Evolutionary conservation across 495 filamentous ascomycete genomes (phyloP).

Genomic region (Aspergillus avenaceus): DNA sequence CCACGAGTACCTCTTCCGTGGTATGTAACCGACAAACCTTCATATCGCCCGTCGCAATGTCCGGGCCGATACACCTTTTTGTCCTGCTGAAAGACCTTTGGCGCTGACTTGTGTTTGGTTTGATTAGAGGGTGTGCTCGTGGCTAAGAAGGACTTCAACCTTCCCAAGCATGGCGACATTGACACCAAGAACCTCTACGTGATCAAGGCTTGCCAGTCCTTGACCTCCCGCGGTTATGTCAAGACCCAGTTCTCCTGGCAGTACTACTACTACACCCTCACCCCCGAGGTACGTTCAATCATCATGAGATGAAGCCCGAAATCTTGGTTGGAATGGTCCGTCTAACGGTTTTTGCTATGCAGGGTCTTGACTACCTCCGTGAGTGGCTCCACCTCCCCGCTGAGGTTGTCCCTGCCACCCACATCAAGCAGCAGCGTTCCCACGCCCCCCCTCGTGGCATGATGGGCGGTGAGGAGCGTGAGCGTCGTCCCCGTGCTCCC

Average conservation of each 20-base stretch:
- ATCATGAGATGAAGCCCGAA: too few relatives aligned
- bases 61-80: background rate
- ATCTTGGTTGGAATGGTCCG: background rate
- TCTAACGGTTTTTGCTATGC: background rate
- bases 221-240: constrained; percentile 94
- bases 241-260: constrained; percentile 99
- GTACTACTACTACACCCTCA: constrained; percentile 99
- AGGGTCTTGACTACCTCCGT: constrained; percentile 98
- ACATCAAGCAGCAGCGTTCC: constrained; percentile 99
- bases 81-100: background rate
- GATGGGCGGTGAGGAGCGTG: constrained; percentile 89
- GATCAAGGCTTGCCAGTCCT: constrained; percentile 96
- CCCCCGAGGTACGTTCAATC: constrained; percentile 63
- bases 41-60: background rate
- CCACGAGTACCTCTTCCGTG: constrained; percentile 99
- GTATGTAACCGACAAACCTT: constrained; percentile 47
- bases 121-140: constrained; percentile 90
- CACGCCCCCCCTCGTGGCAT: constrained; percentile 97
- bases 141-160: constrained; percentile 97
- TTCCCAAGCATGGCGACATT: constrained; percentile 87
- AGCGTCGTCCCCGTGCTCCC: constrained; percentile 76
- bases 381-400: constrained; percentile 99
- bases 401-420: constrained; percentile 97
- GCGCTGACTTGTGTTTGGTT: constrained; percentile 18
- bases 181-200: constrained; percentile 98